Evolutionary conservation across 2,329 filamentous ascomycete genomes (phyloP), one percentile per base, ranked within the genome.

Genomic region (Fusarium sororula): DNA sequence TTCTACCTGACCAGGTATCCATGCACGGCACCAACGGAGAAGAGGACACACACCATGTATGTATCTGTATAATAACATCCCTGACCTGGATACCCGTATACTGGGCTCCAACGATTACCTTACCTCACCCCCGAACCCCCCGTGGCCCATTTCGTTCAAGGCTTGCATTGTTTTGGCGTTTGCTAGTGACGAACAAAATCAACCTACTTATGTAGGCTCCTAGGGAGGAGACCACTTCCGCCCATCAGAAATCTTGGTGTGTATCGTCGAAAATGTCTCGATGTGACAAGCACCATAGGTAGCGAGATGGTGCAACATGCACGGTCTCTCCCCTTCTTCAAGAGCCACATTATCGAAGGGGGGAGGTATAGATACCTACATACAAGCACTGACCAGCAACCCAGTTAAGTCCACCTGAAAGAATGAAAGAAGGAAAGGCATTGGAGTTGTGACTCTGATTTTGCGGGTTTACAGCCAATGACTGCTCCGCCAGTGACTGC

Each of bases 371-470:
- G 62, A 63, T 68, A 45, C 60, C 60, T 68, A 71, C 62, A 65
- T 68, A 71, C 62, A 65, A 67, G 70, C 51, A 65, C 60, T 64
- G 59, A 69, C 63, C 63, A 61, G 20, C 18, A 59, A 28, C 67
- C 57, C 45, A 69, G 62, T 41, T 48, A 24, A 54, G 26, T 41
- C 47, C 53, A 53, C 59, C 37, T 54, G 65, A 66, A 48, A 68
- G 32, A 35, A 35, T 35, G 32, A 35, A 35, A 15, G 32, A 32
- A 39, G 30, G 48, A 56, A 60, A 56, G 44, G 66, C 50, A 42
- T 58, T 66, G 54, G 63, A 75, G 61, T 63, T 73, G 45, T 68
- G 57, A 58, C 57, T 63, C 62, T 58, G 66, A 62, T 56, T 73
- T 50, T 47, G 62, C 22, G 56, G 39, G 54, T 57, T 35, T 35